Conservation (phyloP, 2,329 filamentous ascomycete species). For the Westerdykella ornata region DNA sequence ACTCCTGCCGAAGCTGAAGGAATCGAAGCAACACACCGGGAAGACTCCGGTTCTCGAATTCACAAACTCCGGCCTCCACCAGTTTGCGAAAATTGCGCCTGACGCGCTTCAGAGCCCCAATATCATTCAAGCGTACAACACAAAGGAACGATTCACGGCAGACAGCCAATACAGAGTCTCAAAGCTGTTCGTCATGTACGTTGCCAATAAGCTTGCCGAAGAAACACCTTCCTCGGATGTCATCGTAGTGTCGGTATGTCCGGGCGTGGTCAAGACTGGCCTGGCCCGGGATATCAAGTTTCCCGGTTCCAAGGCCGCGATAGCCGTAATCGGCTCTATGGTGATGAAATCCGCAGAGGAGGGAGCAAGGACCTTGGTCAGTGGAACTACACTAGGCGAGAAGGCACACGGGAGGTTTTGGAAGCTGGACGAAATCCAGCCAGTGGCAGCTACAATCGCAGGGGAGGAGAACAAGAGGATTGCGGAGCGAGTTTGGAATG, state of each 20-base stretch:
- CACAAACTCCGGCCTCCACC: constrained; percentile 29
- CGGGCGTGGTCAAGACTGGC: constrained; percentile 25
- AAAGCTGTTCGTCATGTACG: constrained; percentile 35
- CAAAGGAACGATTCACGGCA: constrained; percentile 20
- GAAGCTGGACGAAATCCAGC: constrained; percentile 29
- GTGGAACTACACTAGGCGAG: constrained; percentile 31
- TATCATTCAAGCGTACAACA: constrained; percentile 29
- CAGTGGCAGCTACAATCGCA: constrained; percentile 22
- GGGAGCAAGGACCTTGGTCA: constrained; percentile 29
- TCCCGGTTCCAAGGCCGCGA: constrained; percentile 11
- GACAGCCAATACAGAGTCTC: constrained; percentile 25
- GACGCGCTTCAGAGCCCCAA: constrained; percentile 16
- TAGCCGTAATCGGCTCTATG: constrained; percentile 16
- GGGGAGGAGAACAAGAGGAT: constrained; percentile 30
- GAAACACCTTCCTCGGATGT: constrained; percentile 24
- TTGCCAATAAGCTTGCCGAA: constrained; percentile 22
- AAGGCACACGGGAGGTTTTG: constrained; percentile 32
- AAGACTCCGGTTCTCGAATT: constrained; percentile 28
- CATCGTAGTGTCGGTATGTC: constrained; percentile 34
- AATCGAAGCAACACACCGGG: constrained; percentile 16
- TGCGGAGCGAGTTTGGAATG: constrained; percentile 25
- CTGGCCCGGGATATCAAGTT: constrained; percentile 29
- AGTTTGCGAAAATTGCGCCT: constrained; percentile 18
- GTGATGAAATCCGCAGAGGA: constrained; percentile 22
- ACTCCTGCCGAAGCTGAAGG: constrained; percentile 39